phyloP scores from a whole-genome alignment of 2,329 filamentous ascomycete species.

The Fusarium nygamai region DNA sequence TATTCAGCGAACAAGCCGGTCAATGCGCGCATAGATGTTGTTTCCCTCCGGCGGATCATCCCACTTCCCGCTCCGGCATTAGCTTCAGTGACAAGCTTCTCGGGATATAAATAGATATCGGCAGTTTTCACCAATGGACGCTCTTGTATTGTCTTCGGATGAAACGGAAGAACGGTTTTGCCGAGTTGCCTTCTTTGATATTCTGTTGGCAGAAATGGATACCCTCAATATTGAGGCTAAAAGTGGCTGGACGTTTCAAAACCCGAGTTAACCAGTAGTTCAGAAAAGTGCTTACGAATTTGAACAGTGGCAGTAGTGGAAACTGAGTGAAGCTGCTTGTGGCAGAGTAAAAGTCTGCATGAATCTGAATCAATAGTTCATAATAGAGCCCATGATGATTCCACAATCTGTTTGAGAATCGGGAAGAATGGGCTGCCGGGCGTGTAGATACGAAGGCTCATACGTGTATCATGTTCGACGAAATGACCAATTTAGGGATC shows the following conservation, averaged over 20 bases:
- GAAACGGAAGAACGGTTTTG: neutral
- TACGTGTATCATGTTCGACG: accelerated
- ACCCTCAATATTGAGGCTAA: neutral
- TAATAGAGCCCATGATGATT: accelerated
- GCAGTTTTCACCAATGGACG: neutral
- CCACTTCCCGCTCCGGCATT: neutral
- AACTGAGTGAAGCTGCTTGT: neutral
- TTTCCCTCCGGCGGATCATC: neutral
- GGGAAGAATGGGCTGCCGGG: accelerated
- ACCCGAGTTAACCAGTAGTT: accelerated
- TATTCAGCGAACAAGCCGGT: too few species aligned
- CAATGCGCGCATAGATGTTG: too few species aligned
- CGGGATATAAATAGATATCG: neutral
- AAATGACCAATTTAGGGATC: neutral
- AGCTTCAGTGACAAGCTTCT: neutral
- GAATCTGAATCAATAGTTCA: neutral
- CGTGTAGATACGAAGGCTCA: neutral
- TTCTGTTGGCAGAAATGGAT: neutral
- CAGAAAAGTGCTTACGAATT: neutral
- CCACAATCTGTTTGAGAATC: neutral
- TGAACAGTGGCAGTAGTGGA: too few species aligned
- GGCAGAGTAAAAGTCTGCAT: neutral
- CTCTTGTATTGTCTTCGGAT: neutral
- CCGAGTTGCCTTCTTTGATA: neutral
- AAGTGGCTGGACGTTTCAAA: neutral